Evolutionary conservation across 2,329 filamentous ascomycete species (phyloP).

Genomic region (Calonectria multiphialidica): DNA sequence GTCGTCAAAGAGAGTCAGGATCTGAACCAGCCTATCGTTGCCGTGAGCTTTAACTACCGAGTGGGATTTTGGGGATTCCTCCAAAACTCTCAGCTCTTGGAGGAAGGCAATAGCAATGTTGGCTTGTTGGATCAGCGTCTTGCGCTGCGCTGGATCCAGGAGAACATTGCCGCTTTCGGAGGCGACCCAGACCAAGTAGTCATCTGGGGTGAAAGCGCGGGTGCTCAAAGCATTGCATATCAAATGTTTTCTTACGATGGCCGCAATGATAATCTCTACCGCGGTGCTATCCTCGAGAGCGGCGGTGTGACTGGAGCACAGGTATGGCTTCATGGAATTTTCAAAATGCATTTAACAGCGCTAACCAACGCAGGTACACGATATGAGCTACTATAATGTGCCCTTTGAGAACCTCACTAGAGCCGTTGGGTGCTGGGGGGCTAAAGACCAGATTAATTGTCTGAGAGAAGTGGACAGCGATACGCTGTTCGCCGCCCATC

Average conservation of each 20-base stretch:
- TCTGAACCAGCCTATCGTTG: slow-evolving; percentile 65
- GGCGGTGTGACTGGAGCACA: slow-evolving; percentile 50
- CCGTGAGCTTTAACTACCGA: slow-evolving; percentile 66
- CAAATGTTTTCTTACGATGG: slow-evolving; percentile 69
- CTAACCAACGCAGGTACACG: slow-evolving; percentile 29
- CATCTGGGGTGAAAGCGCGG: slow-evolving; percentile 62
- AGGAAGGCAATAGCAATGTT: slow-evolving; percentile 59
- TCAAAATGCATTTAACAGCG: not conserved
- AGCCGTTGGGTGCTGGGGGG: slow-evolving; percentile 47
- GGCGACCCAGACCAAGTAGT: slow-evolving; percentile 60
- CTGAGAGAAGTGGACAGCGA: slow-evolving; percentile 49
- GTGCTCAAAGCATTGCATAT: slow-evolving; percentile 54
- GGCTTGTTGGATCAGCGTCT: slow-evolving; percentile 64
- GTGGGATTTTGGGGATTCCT: slow-evolving; percentile 67
- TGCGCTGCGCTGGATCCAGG: slow-evolving; percentile 63
- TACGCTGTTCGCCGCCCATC: slow-evolving; percentile 50
- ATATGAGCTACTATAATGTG: slow-evolving; percentile 43
- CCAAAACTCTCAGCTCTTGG: slow-evolving; percentile 56
- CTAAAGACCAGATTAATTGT: slow-evolving; percentile 51
- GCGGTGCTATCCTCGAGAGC: slow-evolving; percentile 65
- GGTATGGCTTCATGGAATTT: slow-evolving; percentile 7
- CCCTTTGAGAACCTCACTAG: slow-evolving; percentile 43
- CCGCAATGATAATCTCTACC: slow-evolving; percentile 66
- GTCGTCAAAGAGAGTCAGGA: slow-evolving; percentile 63
- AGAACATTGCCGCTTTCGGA: slow-evolving; percentile 65